phyloP scores from a whole-genome alignment of 164 flowering plant genomes.

The Stephania japonica region DNA sequence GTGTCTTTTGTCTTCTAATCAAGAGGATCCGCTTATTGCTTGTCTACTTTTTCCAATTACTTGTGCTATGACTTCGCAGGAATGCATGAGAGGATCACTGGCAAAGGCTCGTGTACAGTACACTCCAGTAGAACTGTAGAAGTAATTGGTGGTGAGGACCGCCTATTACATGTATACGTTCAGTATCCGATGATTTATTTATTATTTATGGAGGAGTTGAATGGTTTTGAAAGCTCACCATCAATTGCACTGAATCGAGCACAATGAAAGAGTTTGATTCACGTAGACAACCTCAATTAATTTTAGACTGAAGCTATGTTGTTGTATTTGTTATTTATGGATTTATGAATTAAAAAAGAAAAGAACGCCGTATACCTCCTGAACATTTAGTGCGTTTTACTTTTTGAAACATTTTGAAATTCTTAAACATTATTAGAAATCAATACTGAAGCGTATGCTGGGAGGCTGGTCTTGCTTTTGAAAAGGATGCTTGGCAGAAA shows the following conservation, averaged over 20 bases:
- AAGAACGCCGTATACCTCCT: neutral
- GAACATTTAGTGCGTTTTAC: neutral
- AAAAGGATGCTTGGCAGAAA: constrained; percentile 57
- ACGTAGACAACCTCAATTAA: too few species aligned
- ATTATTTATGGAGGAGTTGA: too few species aligned
- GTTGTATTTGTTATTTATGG: neutral
- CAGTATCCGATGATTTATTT: constrained; percentile 81
- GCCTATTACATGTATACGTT: constrained; percentile 72
- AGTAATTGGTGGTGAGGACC: constrained; percentile 65
- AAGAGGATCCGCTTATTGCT: neutral
- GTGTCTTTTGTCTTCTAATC: too few species aligned
- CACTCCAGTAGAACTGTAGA: constrained; percentile 78
- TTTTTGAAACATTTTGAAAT: constrained; percentile 10
- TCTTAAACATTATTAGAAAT: constrained; percentile 61
- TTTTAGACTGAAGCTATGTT: too few species aligned
- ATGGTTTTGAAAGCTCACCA: too few species aligned
- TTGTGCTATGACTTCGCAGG: constrained; percentile 37
- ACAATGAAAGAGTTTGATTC: too few species aligned
- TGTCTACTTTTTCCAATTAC: neutral
- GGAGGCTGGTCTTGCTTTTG: constrained; percentile 93
- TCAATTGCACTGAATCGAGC: too few species aligned
- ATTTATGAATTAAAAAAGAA: neutral
- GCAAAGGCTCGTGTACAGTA: constrained; percentile 80
- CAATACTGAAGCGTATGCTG: constrained; percentile 67
- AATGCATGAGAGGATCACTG: constrained; percentile 74